Base-by-base conservation (phyloP, 2,329 filamentous ascomycete species). In the Verticillium alfalfae region DNA sequence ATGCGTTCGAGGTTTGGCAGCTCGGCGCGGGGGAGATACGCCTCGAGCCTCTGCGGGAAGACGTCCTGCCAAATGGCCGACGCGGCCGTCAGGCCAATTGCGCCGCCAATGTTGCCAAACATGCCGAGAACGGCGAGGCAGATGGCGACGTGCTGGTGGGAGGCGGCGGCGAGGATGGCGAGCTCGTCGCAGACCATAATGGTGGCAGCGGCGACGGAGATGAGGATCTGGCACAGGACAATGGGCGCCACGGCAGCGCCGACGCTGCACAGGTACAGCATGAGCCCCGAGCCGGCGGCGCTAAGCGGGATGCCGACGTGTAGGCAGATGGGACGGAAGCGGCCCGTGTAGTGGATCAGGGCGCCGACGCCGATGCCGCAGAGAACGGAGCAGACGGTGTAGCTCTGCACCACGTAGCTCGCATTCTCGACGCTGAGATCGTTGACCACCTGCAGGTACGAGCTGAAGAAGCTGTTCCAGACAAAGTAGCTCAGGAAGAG, bases 61-160 rank as follows among this genome's bases (percentile, higher is more conserved):
- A 82, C 77, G 63, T 79, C 78, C 1, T 82, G 83, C 86, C 86
- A 89, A 61, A 89, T 82, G 1, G 85, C 83, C 1, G 81, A 82
- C 1, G 86, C 82, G 59, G 88, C 78, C 3, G 85, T 82, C 1
- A 78, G 76, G 2, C 85, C 85, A 16, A 87, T 76, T 3, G 84
- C 84, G 26, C 82, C 83, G 49, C 85, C 86, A 61, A 88, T 78
- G 59, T 80, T 80, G 56, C 83, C 79, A 37, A 84, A 82, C 31
- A 88, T 81, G n/a, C 81, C 75, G 63, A 84, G 78, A 62, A 89
- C 73, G 10, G 85, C 84, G 3, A 87, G 76, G 5, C 82, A 78
- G 2, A 80, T 79, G 22, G 85, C 83, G 9, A 88, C 77, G 64
- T 86, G 77, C 64, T 84, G 77, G 64, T 87, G 84, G 8, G 76